A percentile compares a stretch with the other conserved stretches of the same genome.
Conservation (phyloP, 2,329 filamentous ascomycete genomes). For the Aspergillus bombycis region DNA sequence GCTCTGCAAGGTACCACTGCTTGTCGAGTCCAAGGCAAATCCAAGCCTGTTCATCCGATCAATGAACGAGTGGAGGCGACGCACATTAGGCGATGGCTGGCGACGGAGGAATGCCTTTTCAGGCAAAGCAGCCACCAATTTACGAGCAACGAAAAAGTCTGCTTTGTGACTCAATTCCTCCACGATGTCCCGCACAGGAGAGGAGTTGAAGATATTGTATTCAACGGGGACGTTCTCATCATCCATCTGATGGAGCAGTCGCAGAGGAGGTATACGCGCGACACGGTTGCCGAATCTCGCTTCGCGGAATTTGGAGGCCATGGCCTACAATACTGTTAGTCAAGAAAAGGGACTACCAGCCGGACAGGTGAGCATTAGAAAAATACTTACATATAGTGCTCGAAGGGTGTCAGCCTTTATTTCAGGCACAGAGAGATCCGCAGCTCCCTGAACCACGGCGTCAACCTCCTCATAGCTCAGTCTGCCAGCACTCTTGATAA, state of each 20-base stretch:
- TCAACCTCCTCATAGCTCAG: conserved; percentile 86
- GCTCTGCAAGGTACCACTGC: conserved; percentile 89
- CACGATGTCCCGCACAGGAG: conserved; percentile 84
- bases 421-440: conserved; percentile 65
- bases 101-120: conserved; percentile 92
- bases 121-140: conserved; percentile 74
- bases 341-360: not conserved
- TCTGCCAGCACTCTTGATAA: conserved; percentile 89
- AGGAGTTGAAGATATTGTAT: conserved; percentile 93
- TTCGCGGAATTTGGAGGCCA: conserved; percentile 90
- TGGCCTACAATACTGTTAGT: conserved; percentile 52
- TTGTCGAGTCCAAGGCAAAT: conserved; percentile 84
- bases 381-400: conserved; percentile 67
- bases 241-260: conserved; percentile 89
- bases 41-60: conserved; percentile 92
- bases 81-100: conserved; percentile 80
- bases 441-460: conserved; percentile 69
- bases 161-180: conserved; percentile 95
- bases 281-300: conserved; percentile 78
- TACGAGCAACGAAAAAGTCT: conserved; percentile 86
- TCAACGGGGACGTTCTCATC: conserved; percentile 98
- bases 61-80: conserved; percentile 85
- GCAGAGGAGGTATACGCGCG: conserved; percentile 79
- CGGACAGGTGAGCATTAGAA: not conserved
- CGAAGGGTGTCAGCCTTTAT: conserved; percentile 76